Conservation (phyloP, 345 rosid genomes). For the Citropsis articulata region DNA sequence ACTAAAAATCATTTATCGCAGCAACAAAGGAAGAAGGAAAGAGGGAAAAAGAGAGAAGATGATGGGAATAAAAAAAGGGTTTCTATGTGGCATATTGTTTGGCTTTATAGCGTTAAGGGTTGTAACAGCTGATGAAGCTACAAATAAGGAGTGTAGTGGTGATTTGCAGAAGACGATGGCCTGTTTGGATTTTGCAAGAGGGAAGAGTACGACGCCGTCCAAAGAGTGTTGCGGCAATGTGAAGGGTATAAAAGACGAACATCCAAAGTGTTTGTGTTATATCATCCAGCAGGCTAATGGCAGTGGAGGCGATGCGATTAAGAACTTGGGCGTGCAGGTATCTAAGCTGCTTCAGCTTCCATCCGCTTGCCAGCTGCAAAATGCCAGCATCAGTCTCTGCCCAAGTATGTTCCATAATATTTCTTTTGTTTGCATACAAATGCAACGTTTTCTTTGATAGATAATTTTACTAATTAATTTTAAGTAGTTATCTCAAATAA, state of each 20-base stretch:
- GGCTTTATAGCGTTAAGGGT: slow-evolving; percentile 14
- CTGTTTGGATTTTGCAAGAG: slow-evolving; percentile 68
- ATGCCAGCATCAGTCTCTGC: slow-evolving; percentile 60
- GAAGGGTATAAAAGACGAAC: slow-evolving; percentile 42
- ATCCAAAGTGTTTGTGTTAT: slow-evolving; percentile 79
- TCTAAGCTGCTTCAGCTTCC: slow-evolving; percentile 74
- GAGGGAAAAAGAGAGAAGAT: neutral
- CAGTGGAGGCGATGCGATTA: slow-evolving; percentile 44
- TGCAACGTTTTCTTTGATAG: neutral
- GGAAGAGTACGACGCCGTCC: slow-evolving; percentile 48
- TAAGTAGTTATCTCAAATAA: too few relatives aligned
- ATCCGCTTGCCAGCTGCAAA: slow-evolving; percentile 62
- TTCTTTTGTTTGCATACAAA: too few relatives aligned
- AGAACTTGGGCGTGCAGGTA: slow-evolving; percentile 67
- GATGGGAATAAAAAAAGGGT: neutral
- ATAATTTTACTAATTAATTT: neutral
- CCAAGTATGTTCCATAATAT: slow-evolving; percentile 44
- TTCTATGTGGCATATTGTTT: neutral
- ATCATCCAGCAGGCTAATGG: slow-evolving; percentile 55
- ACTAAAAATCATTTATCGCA: too few relatives aligned
- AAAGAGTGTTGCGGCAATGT: slow-evolving; percentile 66
- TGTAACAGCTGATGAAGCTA: neutral
- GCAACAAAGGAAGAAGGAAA: neutral
- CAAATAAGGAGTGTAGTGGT: slow-evolving; percentile 30
- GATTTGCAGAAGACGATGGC: slow-evolving; percentile 53